phyloP scores from a whole-genome alignment of 768 basidiomycete species.

The Trametes sanguinea region DNA sequence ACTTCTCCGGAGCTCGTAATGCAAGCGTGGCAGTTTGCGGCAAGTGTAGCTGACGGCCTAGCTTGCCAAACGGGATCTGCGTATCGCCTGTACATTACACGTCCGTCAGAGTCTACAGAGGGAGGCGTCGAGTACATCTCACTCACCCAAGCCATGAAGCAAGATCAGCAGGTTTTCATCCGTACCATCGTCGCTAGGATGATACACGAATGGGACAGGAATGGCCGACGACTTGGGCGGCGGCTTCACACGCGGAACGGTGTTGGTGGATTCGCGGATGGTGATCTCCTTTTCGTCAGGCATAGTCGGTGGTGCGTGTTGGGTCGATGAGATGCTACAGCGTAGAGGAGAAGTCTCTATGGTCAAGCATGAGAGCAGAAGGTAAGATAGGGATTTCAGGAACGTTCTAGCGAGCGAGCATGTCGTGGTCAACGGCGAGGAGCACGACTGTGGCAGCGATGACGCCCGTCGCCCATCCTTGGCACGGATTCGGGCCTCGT shows the following conservation, averaged over 20 bases:
- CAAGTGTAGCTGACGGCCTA: slow-evolving; percentile 74
- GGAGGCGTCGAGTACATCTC: background rate
- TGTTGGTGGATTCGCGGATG: slow-evolving; percentile 16
- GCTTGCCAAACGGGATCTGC: slow-evolving; percentile 69
- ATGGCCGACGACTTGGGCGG: slow-evolving; percentile 48
- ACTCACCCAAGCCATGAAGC: slow-evolving; percentile 81
- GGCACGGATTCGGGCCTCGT: too few relatives aligned
- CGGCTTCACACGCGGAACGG: slow-evolving; percentile 42
- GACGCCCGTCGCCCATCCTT: too few relatives aligned
- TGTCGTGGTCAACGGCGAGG: slow-evolving; percentile 3
- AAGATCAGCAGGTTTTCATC: slow-evolving; percentile 86
- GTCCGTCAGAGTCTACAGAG: background rate
- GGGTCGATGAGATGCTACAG: background rate
- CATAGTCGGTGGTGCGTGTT: background rate
- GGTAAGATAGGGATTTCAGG: background rate
- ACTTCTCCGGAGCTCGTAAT: slow-evolving; percentile 78
- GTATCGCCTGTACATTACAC: slow-evolving; percentile 65
- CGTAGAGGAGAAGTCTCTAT: too few relatives aligned
- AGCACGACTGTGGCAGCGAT: background rate
- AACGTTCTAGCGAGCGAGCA: slow-evolving; percentile 7
- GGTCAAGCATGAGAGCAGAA: background rate
- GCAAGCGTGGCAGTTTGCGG: slow-evolving; percentile 89
- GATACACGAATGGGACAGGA: slow-evolving; percentile 63
- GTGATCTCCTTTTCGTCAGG: slow-evolving; percentile 15
- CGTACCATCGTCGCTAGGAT: slow-evolving; percentile 76